These are phyloP conservation scores for Echinochloa phyllopogon DNA, from an alignment of 176 grass and related monocot species.

Conservation along the genomic window DNA sequence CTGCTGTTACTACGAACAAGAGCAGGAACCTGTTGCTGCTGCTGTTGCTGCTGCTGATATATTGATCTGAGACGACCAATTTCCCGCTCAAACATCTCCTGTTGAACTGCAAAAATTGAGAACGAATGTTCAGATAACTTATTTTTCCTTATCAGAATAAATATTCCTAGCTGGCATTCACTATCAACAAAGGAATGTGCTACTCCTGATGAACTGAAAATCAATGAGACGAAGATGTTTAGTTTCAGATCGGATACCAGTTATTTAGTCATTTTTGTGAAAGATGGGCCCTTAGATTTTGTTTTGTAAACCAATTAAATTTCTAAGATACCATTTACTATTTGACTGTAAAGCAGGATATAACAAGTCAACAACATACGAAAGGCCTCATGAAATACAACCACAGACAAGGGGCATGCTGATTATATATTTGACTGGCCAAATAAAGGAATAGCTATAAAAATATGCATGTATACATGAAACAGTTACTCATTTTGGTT, in stretches of 20 bases:
- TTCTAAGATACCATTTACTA: conserved; percentile 24
- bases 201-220: background rate
- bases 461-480: too few species aligned
- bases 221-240: conserved; percentile 19
- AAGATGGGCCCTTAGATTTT: background rate
- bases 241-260: conserved; percentile 5
- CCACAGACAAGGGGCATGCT: background rate
- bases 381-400: background rate
- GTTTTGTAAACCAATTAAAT: background rate
- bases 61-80: conserved; percentile 67
- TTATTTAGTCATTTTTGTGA: background rate
- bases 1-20: conserved; percentile 76
- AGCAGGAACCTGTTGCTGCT: conserved; percentile 46
- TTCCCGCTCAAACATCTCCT: conserved; percentile 98
- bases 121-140: conserved; percentile 30
- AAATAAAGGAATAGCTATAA: background rate
- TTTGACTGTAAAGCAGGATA: conserved; percentile 6
- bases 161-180: conserved; percentile 3
- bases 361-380: background rate
- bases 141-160: conserved; percentile 9
- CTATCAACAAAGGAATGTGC: conserved; percentile 33
- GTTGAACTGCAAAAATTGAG: conserved; percentile 80
- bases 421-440: conserved; percentile 28
- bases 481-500: background rate
- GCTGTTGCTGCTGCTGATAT: conserved; percentile 85